Evolutionary conservation across 78 protist species (phyloP).

Genomic region (Dictyostelium firmibasis): DNA sequence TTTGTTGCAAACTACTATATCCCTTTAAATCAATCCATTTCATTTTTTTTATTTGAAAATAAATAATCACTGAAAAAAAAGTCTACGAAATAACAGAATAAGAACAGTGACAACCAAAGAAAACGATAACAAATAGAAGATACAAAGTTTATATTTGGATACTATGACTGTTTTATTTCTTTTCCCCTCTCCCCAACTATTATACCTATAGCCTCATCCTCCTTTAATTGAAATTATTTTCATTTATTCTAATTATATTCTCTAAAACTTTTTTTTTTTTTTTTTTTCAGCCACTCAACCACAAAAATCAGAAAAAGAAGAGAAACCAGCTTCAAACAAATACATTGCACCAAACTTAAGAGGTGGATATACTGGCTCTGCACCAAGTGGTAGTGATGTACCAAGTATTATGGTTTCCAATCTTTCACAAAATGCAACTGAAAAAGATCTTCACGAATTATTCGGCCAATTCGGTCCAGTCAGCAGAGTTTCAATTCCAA

Average conservation of each 20-base stretch:
- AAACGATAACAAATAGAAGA: too few species aligned
- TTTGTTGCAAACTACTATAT: too few species aligned
- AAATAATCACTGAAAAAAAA: too few species aligned
- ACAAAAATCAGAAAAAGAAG: conserved; percentile 21
- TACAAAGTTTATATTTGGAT: too few species aligned
- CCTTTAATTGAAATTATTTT: not conserved
- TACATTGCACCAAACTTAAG: conserved; percentile 65
- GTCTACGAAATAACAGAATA: too few species aligned
- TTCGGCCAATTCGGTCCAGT: conserved; percentile 47
- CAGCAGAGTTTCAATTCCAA: conserved; percentile 58
- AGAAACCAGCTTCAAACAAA: not conserved
- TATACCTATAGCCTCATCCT: not conserved
- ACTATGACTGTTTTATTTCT: too few species aligned
- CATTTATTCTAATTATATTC: not conserved
- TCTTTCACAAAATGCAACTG: conserved; percentile 71
- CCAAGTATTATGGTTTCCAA: conserved; percentile 65
- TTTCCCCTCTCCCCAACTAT: too few species aligned
- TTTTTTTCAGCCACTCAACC: not conserved
- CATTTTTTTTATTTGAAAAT: too few species aligned
- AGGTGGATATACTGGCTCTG: conserved; percentile 2
- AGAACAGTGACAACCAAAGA: too few species aligned
- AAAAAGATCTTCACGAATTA: conserved; percentile 64
- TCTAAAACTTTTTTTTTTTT: not conserved
- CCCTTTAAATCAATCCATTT: too few species aligned
- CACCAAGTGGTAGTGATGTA: conserved; percentile 37